A percentile compares a stretch with the other conserved stretches of the same genome.
Conservation (phyloP, 805 yeast genomes). For the Priceomyces fermenticarens region DNA sequence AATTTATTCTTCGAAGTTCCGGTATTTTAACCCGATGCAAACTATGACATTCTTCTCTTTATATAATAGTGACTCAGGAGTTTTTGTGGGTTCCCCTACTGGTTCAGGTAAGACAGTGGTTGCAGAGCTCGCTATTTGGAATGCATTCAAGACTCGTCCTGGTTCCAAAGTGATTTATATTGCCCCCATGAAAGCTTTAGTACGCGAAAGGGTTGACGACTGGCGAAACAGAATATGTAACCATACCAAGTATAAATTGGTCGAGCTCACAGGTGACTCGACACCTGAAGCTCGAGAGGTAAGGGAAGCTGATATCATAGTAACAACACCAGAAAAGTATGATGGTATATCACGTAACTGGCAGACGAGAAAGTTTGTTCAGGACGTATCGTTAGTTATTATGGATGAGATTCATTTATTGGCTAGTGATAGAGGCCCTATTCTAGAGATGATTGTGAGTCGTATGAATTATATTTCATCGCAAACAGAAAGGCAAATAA, state of each 20-base stretch:
- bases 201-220: constrained; percentile 78
- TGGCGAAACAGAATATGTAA: constrained; percentile 60
- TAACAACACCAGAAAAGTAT: constrained; percentile 84
- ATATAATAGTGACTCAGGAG: constrained; percentile 74
- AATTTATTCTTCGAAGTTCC: constrained; percentile 66
- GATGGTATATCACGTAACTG: constrained; percentile 87
- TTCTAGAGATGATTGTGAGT: constrained; percentile 85
- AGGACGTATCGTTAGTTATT: constrained; percentile 68
- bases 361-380: constrained; percentile 76
- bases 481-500: constrained; percentile 55
- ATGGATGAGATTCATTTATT: constrained; percentile 85
- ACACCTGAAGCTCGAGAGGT: constrained; percentile 69
- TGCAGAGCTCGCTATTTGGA: constrained; percentile 96
- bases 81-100: constrained; percentile 95
- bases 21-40: constrained; percentile 96
- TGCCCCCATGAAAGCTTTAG: constrained; percentile 89
- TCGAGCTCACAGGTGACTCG: constrained; percentile 82
- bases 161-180: constrained; percentile 77
- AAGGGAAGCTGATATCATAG: constrained; percentile 66
- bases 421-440: constrained; percentile 85
- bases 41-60: constrained; percentile 92
- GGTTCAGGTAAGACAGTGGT: constrained; percentile 98
- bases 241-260: constrained; percentile 49
- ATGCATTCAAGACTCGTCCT: constrained; percentile 82
- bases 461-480: constrained; percentile 73